Conservation (phyloP, 805 yeast genomes). For the Saccharomycopsis synnaedendra region DNA sequence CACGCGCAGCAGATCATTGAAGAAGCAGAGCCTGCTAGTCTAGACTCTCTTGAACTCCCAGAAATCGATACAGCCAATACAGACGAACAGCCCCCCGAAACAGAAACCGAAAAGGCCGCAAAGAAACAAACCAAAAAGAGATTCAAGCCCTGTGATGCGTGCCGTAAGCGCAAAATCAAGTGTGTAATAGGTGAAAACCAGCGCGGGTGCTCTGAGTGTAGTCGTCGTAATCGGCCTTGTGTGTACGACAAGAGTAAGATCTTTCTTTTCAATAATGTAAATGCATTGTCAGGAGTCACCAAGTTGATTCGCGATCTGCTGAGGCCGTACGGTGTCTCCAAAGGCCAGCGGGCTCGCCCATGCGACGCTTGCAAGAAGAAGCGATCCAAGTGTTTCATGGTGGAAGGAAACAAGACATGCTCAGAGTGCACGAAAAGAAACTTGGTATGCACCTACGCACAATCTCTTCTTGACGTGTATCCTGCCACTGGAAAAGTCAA, state of each 20-base stretch:
- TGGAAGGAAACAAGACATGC: conserved; percentile 16
- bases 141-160: conserved; percentile 27
- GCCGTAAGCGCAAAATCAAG: conserved; percentile 27
- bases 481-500: conserved; percentile 8
- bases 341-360: conserved; percentile 11
- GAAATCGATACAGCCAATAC: conserved; percentile 2
- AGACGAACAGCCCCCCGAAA: not conserved
- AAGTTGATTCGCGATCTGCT: conserved; percentile 8
- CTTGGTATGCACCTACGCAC: conserved; percentile 20
- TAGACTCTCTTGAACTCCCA: conserved; percentile 15
- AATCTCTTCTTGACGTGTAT: conserved; percentile 5
- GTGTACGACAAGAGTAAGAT: conserved; percentile 18
- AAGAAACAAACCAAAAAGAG: conserved; percentile 15
- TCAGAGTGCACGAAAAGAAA: conserved; percentile 20
- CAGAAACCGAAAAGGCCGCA: not conserved
- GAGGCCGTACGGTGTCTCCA: not conserved
- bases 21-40: conserved; percentile 12
- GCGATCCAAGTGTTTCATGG: conserved; percentile 20
- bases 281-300: conserved; percentile 12
- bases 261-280: conserved; percentile 18
- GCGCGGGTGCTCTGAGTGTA: conserved; percentile 22
- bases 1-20: not conserved
- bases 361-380: conserved; percentile 20
- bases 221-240: conserved; percentile 22
- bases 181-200: conserved; percentile 21